These are phyloP conservation scores for Leccinum longicurvipes DNA, from an alignment of 768 basidiomycete genomes.

Conservation along the genomic window DNA sequence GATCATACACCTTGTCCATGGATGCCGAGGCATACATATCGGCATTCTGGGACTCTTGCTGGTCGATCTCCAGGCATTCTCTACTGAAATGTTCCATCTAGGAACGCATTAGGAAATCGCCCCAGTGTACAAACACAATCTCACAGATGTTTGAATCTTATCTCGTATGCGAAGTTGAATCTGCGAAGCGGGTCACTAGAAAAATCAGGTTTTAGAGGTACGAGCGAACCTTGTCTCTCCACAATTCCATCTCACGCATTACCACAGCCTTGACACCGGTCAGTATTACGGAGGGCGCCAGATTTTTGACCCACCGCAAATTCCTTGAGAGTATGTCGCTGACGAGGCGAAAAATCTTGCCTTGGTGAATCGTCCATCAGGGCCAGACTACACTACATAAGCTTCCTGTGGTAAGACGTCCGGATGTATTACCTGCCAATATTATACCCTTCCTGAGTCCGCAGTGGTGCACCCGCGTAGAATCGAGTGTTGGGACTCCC, in stretches of 20 bases:
- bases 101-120: neutral
- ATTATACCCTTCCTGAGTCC: slow-evolving; percentile 88
- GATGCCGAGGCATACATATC: slow-evolving; percentile 31
- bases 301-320: slow-evolving; percentile 57
- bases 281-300: neutral
- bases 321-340: slow-evolving; percentile 90
- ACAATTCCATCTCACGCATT: slow-evolving; percentile 94
- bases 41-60: slow-evolving; percentile 30
- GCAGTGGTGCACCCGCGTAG: slow-evolving; percentile 87
- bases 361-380: slow-evolving; percentile 82
- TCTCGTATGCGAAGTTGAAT: slow-evolving; percentile 90
- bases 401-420: neutral
- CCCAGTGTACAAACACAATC: slow-evolving; percentile 18
- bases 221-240: slow-evolving; percentile 77
- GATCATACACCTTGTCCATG: slow-evolving; percentile 90
- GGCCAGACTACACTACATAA: slow-evolving; percentile 51
- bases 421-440: slow-evolving; percentile 66
- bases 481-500: slow-evolving; percentile 73
- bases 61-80: slow-evolving; percentile 89
- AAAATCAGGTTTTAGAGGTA: neutral
- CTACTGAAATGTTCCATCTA: slow-evolving; percentile 96
- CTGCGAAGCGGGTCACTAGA: slow-evolving; percentile 32
- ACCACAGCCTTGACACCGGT: slow-evolving; percentile 57
- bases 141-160: slow-evolving; percentile 83
- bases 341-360: slow-evolving; percentile 82